Evolutionary conservation across 805 yeast species (phyloP).

Genomic region (Scheffersomyces stipitis): DNA sequence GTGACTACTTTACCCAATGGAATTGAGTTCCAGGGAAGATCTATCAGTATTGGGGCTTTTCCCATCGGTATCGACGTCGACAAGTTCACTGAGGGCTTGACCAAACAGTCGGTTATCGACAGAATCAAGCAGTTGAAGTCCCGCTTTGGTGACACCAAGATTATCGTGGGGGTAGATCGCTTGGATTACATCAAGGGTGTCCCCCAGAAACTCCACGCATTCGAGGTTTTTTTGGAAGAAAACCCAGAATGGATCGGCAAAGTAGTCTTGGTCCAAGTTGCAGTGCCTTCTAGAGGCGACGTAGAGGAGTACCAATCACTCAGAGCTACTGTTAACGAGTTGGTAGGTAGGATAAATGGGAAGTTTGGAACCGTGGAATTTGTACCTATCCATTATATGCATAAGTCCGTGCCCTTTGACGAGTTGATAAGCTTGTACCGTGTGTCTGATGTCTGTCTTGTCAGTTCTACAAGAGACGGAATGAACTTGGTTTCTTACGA

Average conservation of each 20-base stretch:
- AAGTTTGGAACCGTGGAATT: conserved; percentile 95
- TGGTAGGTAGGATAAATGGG: conserved; percentile 96
- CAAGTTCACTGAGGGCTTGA: conserved; percentile 78
- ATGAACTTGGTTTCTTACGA: conserved; percentile 97
- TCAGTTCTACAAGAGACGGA: conserved; percentile 95
- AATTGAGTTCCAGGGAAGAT: conserved; percentile 70
- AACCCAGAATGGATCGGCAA: conserved; percentile 99
- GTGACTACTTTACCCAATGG: conserved; percentile 90
- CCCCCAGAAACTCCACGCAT: conserved; percentile 95
- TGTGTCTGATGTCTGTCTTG: conserved; percentile 86
- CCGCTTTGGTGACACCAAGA: conserved; percentile 73
- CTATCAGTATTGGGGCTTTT: conserved; percentile 89
- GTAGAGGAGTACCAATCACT: conserved; percentile 96
- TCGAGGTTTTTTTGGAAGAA: conserved; percentile 85
- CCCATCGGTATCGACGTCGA: conserved; percentile 99
- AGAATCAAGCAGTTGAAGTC: conserved; percentile 62
- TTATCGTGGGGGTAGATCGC: conserved; percentile 96
- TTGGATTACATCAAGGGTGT: conserved; percentile 97
- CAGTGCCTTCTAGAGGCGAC: conserved; percentile 96
- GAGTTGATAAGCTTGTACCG: conserved; percentile 88
- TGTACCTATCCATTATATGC: conserved; percentile 96
- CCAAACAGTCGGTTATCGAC: conserved; percentile 57
- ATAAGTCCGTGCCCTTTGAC: conserved; percentile 84
- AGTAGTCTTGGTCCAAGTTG: conserved; percentile 92
- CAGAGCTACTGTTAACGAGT: conserved; percentile 91